A percentile compares a stretch with the other conserved stretches of the same genome.
Evolutionary conservation across 108 stramenopile species (phyloP).

Genomic region (Cylindrotheca fusiformis): DNA sequence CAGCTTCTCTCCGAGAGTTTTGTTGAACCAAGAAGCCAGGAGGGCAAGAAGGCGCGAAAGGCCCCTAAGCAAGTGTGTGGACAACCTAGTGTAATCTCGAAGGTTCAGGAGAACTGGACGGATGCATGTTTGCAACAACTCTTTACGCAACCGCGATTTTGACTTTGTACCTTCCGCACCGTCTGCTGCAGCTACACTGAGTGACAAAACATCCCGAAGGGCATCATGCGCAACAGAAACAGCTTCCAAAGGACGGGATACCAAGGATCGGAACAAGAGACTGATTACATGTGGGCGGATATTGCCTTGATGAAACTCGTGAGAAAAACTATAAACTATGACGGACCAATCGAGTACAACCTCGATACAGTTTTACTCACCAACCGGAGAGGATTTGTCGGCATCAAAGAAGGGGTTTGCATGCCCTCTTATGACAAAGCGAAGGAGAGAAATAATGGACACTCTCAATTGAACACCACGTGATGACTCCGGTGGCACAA

Average conservation of each 20-base stretch:
- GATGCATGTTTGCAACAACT: constrained; percentile 84
- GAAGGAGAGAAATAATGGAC: constrained; percentile 63
- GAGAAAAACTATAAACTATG: neutral
- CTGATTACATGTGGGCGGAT: constrained; percentile 81
- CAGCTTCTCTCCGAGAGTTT: constrained; percentile 80
- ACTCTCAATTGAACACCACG: constrained; percentile 74
- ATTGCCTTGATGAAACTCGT: constrained; percentile 44
- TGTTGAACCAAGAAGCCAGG: constrained; percentile 84
- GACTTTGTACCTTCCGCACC: constrained; percentile 37
- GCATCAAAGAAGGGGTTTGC: constrained; percentile 73
- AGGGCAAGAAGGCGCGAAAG: constrained; percentile 66
- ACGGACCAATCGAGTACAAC: neutral
- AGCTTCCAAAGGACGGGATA: constrained; percentile 51
- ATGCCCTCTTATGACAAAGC: constrained; percentile 59
- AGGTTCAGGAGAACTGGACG: constrained; percentile 78
- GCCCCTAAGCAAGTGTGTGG: constrained; percentile 65
- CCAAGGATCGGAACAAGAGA: constrained; percentile 77
- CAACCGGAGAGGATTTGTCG: constrained; percentile 56
- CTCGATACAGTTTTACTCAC: constrained; percentile 21
- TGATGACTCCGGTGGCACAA: constrained; percentile 63
- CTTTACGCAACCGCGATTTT: constrained; percentile 69
- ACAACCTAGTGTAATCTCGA: constrained; percentile 71
- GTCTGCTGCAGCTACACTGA: constrained; percentile 37
- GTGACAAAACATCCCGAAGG: constrained; percentile 57
- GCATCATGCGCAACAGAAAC: constrained; percentile 67